These are phyloP conservation scores for Vanrija humicola DNA, from an alignment of 1,284 basidiomycete species.

Conservation along the genomic window DNA sequence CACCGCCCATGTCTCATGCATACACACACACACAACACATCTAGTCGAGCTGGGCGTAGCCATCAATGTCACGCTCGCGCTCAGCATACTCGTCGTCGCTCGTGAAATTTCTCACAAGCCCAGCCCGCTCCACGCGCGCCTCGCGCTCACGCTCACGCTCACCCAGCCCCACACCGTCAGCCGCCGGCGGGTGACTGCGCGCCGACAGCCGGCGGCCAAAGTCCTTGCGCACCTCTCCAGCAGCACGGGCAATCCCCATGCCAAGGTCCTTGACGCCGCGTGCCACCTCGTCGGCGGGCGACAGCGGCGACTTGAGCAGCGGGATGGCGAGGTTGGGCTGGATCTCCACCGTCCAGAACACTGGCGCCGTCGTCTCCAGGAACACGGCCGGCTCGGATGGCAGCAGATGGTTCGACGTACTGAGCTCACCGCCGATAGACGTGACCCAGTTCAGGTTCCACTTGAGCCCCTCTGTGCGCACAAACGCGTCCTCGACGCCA, in stretches of 20 bases:
- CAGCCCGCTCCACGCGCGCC: background rate
- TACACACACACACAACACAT: background rate
- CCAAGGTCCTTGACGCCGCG: conserved; percentile 18
- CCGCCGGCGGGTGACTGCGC: background rate
- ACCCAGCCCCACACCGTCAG: background rate
- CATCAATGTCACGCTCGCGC: conserved; percentile 6
- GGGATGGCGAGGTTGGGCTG: conserved; percentile 20
- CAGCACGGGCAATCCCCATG: background rate
- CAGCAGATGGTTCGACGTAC: conserved; percentile 86
- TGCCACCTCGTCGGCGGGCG: conserved; percentile 9
- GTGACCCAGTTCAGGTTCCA: conserved; percentile 80
- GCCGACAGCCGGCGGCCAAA: conserved; percentile 3
- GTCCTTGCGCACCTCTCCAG: conserved; percentile 1
- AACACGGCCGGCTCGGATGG: conserved; percentile 54
- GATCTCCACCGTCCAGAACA: conserved; percentile 81
- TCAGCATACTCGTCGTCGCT: background rate
- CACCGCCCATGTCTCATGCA: too few relatives aligned
- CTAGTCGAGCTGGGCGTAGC: conserved; percentile 17
- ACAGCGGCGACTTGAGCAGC: conserved; percentile 22
- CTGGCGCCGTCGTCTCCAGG: conserved; percentile 71
- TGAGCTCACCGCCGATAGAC: conserved; percentile 74
- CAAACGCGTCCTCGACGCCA: conserved; percentile 67
- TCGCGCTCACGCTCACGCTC: background rate
- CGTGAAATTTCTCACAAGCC: background rate
- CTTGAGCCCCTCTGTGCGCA: conserved; percentile 76